Percentiles rank a stretch among this genome's conserved stretches.
These are phyloP conservation scores for Apiotrichum gamsii DNA, from an alignment of 1,284 basidiomycete genomes.

Conservation along the genomic window DNA sequence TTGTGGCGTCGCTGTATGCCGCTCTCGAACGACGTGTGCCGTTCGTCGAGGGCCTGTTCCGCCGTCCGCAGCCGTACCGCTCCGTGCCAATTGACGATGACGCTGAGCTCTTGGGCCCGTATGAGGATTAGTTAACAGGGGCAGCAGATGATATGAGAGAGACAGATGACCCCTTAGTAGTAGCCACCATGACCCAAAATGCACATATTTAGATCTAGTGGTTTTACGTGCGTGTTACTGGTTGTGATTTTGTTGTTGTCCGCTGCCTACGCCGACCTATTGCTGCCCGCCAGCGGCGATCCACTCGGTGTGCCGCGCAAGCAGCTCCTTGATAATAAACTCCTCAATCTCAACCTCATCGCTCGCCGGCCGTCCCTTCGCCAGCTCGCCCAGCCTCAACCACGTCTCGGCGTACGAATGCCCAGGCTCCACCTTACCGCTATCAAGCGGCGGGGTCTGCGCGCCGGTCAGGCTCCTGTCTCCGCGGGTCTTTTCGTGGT, in stretches of 20 bases:
- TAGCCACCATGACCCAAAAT: no score
- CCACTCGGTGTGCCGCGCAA: conserved; percentile 69
- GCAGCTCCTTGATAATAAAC: conserved; percentile 73
- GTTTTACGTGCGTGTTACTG: neutral
- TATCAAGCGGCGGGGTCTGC: conserved; percentile 26
- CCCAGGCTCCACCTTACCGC: conserved; percentile 23
- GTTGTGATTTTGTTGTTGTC: no score
- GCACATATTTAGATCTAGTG: neutral
- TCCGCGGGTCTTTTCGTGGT: conserved; percentile 4
- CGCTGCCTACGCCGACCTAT: neutral
- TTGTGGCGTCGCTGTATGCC: conserved; percentile 58
- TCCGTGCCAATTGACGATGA: conserved; percentile 80
- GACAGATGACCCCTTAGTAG: no score
- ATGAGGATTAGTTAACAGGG: conserved; percentile 17
- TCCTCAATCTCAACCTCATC: conserved; percentile 70
- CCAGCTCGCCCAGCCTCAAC: conserved; percentile 59
- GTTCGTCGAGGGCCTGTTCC: conserved; percentile 42
- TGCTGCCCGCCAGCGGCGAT: conserved; percentile 25
- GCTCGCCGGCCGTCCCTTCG: conserved; percentile 34
- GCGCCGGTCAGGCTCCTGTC: conserved; percentile 7
- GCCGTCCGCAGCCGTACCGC: conserved; percentile 64
- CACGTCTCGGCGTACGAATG: conserved; percentile 58
- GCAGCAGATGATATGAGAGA: no score
- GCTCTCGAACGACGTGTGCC: conserved; percentile 53
- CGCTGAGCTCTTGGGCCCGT: conserved; percentile 46